Conservation (phyloP, 2,329 filamentous ascomycete species). For the Penicillium sp. region DNA sequence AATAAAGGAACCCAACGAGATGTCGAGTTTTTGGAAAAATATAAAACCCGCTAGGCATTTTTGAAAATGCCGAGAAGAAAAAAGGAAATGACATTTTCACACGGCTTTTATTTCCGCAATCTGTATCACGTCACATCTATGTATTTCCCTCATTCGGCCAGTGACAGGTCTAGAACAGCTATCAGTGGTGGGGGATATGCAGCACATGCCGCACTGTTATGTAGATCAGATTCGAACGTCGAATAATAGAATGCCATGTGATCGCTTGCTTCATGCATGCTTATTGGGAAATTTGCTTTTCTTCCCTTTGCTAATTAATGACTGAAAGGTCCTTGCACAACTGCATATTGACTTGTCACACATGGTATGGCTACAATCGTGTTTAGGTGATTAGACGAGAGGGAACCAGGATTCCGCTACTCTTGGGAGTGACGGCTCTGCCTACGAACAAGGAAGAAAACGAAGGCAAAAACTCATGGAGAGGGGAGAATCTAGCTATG, state of each 20-base stretch:
- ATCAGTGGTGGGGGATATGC: not conserved
- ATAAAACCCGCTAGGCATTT: not conserved
- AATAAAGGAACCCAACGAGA: not conserved
- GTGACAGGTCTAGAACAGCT: not conserved
- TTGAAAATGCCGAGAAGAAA: not conserved
- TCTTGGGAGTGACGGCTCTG: too few relatives aligned
- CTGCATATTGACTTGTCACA: not conserved
- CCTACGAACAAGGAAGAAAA: too few relatives aligned
- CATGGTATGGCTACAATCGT: not conserved
- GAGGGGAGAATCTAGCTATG: too few relatives aligned
- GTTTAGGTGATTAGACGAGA: not conserved
- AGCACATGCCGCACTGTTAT: not conserved
- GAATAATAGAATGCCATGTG: not conserved
- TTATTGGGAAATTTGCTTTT: not conserved
- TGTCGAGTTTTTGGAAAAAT: not conserved
- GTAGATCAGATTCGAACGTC: not conserved
- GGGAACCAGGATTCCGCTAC: not conserved
- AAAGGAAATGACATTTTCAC: not conserved
- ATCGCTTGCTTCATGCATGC: not conserved
- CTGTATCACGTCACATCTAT: not conserved
- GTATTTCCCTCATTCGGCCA: not conserved
- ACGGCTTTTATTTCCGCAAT: not conserved
- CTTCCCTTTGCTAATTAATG: not conserved
- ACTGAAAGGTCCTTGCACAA: not conserved
- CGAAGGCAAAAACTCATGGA: too few relatives aligned